phyloP scores from a whole-genome alignment of 78 protist species.

The Creolimax fragrantissima region DNA sequence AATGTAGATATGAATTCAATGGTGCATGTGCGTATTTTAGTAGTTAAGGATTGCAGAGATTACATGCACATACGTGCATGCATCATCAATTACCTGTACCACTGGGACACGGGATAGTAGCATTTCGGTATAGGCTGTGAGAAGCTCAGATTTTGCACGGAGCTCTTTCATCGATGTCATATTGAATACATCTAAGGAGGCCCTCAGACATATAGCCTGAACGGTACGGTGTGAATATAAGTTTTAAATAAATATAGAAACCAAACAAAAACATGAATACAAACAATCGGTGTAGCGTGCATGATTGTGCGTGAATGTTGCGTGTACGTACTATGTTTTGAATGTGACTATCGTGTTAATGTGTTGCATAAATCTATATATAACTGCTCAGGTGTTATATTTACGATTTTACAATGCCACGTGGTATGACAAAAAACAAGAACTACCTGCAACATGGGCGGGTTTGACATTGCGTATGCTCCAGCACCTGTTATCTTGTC shows the following conservation, averaged over 20 bases:
- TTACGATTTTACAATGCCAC: too few relatives aligned
- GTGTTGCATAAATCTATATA: too few relatives aligned
- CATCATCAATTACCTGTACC: background rate
- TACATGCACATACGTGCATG: background rate
- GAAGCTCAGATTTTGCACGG: constrained; percentile 34
- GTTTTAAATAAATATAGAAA: background rate
- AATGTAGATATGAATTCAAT: background rate
- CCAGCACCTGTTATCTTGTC: constrained; percentile 48
- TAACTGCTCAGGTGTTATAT: too few relatives aligned
- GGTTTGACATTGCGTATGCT: constrained; percentile 69
- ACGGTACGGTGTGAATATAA: too few relatives aligned
- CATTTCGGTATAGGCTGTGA: constrained; percentile 71
- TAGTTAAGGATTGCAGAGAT: background rate
- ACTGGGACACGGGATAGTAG: constrained; percentile 8
- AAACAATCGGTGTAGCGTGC: too few relatives aligned
- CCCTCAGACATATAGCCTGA: constrained; percentile 19
- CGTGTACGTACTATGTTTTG: too few relatives aligned
- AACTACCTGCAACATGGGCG: constrained; percentile 47
- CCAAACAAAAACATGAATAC: too few relatives aligned
- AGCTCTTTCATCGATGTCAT: constrained; percentile 37
- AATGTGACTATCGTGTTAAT: too few relatives aligned
- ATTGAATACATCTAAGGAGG: constrained; percentile 57
- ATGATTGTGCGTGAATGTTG: too few relatives aligned
- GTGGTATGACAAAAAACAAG: too few relatives aligned
- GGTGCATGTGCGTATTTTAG: background rate